Base-by-base conservation (phyloP, 1,284 basidiomycete genomes). In the Ceratobasidium sp. region DNA sequence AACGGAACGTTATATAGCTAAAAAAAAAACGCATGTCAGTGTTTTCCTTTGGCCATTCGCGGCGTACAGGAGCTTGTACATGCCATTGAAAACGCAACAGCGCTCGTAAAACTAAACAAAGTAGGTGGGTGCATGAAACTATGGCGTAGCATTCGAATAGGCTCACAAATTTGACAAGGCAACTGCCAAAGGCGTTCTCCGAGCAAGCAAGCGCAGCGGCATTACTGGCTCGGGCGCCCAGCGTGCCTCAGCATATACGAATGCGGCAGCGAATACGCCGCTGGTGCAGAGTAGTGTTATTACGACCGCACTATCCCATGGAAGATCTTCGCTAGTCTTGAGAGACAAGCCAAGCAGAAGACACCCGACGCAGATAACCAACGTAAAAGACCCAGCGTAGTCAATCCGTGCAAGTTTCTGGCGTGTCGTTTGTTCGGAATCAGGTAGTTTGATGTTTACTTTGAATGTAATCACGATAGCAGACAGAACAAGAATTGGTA, bases 1-100 rank as follows among this genome's bases (percentile, higher is more conserved):
- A 96, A 83, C 23, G 95, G 95, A 37, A 94, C 87, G 81, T 94
- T 94, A 84, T 96, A 97, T 45, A 96, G 86, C 94, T 64, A 20
- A 64, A 23, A 20, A 5, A 8, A 2, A 23, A 6, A 35, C n/a
- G n/a, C n/a, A n/a, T n/a, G n/a, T n/a, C n/a, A n/a, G n/a, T n/a
- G n/a, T n/a, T n/a, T n/a, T n/a, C n/a, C n/a, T n/a, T n/a, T n/a
- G n/a, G n/a, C n/a, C n/a, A n/a, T n/a, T n/a, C n/a, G n/a, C n/a
- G n/a, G 79, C 28, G 17, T 31, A n/a, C 10, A 42, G 39, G 39
- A 26, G 47, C 23, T 2, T 53, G 60, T n/a, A 86, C 90, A 81
- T 80, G 94, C 93, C 88, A 91, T 90, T 0, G 92, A 93, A 82
- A 94, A 97, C 31, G 92, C 89, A 23, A 90, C 87, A 82, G 94